Percentiles rank a stretch among this genome's conserved stretches.
Evolutionary conservation across 495 filamentous ascomycete genomes (phyloP).

Genomic region (Trichocladium uniseriatum): DNA sequence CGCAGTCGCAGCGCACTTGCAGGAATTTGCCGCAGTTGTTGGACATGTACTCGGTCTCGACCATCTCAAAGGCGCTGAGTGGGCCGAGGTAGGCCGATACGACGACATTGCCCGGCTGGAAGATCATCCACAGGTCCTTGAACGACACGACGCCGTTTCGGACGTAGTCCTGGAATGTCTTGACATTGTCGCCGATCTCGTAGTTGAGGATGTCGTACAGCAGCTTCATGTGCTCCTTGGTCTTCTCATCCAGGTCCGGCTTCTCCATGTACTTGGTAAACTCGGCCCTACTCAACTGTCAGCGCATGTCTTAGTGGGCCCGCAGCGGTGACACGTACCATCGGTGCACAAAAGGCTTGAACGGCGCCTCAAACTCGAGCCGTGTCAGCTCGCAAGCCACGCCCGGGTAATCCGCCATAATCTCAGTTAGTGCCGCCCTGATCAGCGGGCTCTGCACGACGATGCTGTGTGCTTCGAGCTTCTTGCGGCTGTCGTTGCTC

Average conservation of each 20-base stretch:
- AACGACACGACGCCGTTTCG: constrained; percentile 51
- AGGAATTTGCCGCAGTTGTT: constrained; percentile 36
- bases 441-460: constrained; percentile 56
- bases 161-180: constrained; percentile 48
- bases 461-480: constrained; percentile 51
- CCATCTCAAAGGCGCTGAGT: constrained; percentile 28
- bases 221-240: constrained; percentile 48
- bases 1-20: constrained; percentile 33
- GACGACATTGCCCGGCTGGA: constrained; percentile 31
- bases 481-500: constrained; percentile 47
- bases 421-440: constrained; percentile 45
- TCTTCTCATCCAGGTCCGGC: constrained; percentile 38
- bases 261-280: constrained; percentile 39
- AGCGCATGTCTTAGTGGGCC: not conserved
- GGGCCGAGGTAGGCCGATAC: constrained; percentile 23
- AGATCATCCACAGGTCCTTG: constrained; percentile 41
- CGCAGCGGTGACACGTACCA: constrained; percentile 35
- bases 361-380: constrained; percentile 50
- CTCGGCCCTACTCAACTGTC: constrained; percentile 21
- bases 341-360: constrained; percentile 57
- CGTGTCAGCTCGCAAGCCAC: constrained; percentile 51
- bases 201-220: constrained; percentile 46
- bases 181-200: constrained; percentile 50
- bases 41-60: constrained; percentile 21
- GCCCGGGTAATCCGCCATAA: constrained; percentile 55